Conservation (phyloP, 257 asterid genomes). For the Nicotiana undulata region DNA sequence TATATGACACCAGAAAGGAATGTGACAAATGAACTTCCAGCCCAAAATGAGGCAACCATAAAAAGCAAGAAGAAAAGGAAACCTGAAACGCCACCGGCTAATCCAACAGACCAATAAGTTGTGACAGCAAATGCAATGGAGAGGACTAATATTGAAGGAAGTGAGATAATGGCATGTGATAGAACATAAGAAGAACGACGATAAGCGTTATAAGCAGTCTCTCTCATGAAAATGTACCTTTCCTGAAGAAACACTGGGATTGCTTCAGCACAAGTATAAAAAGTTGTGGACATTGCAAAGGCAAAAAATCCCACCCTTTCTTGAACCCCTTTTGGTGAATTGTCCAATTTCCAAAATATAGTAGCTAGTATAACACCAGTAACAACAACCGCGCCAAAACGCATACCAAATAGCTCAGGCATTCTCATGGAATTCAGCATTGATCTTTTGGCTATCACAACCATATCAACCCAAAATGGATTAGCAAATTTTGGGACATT, state of each 20-base stretch:
- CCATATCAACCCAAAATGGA: constrained; percentile 39
- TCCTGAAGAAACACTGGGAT: constrained; percentile 42
- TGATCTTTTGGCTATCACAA: constrained; percentile 39
- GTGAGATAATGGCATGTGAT: constrained; percentile 28
- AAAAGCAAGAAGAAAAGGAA: constrained; percentile 29
- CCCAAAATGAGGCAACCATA: constrained; percentile 35
- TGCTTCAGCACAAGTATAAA: constrained; percentile 51
- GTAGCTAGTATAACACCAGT: constrained; percentile 43
- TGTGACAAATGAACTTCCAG: constrained; percentile 37
- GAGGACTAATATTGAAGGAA: constrained; percentile 30
- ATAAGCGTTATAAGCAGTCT: constrained; percentile 40
- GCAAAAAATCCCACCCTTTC: constrained; percentile 45
- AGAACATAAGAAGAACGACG: constrained; percentile 47
- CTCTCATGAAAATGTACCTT: constrained; percentile 44
- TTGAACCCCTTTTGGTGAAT: constrained; percentile 41
- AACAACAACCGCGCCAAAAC: constrained; percentile 35
- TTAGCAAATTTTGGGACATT: constrained; percentile 32
- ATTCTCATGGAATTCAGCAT: constrained; percentile 30
- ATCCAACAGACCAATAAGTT: constrained; percentile 36
- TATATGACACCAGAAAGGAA: constrained; percentile 34
- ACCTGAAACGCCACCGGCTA: constrained; percentile 33
- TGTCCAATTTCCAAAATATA: constrained; percentile 28
- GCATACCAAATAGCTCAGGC: constrained; percentile 32
- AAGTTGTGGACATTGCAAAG: constrained; percentile 46
- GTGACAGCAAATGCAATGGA: constrained; percentile 18